A percentile compares a stretch with the other conserved stretches of the same genome.
These are phyloP conservation scores for Meyerozyma elateridarum DNA, from an alignment of 1,139 yeast species.

Conservation along the genomic window DNA sequence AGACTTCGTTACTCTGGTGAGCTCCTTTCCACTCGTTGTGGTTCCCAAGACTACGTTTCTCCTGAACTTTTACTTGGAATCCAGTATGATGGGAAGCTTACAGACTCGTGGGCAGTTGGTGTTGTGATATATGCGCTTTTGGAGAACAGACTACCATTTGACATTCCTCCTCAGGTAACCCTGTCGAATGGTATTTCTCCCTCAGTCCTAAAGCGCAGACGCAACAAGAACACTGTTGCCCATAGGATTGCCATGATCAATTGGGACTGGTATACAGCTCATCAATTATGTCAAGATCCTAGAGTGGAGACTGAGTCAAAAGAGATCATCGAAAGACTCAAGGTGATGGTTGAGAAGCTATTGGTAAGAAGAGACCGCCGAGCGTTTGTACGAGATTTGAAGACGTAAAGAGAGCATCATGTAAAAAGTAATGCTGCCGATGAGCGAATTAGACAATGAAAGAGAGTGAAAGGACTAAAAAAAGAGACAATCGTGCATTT, in stretches of 20 bases:
- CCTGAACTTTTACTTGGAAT: slow-evolving; percentile 90
- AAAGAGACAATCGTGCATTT: no score
- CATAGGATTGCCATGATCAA: slow-evolving; percentile 90
- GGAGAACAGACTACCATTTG: slow-evolving; percentile 88
- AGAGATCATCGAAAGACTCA: slow-evolving; percentile 23
- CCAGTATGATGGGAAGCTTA: slow-evolving; percentile 82
- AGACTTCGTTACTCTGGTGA: slow-evolving; percentile 55
- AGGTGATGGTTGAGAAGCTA: slow-evolving; percentile 28
- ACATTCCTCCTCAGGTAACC: slow-evolving; percentile 41
- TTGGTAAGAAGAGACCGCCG: slow-evolving; percentile 34
- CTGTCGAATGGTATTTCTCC: slow-evolving; percentile 34
- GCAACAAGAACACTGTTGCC: slow-evolving; percentile 61
- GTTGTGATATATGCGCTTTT: slow-evolving; percentile 79
- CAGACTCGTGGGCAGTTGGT: slow-evolving; percentile 94
- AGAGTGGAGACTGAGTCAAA: slow-evolving; percentile 16
- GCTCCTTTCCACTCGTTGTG: slow-evolving; percentile 79
- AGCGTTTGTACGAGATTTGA: no score
- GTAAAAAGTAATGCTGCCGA: no score
- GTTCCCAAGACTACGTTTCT: slow-evolving; percentile 92
- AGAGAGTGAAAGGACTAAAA: no score
- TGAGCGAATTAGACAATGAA: no score
- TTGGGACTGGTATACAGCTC: slow-evolving; percentile 70
- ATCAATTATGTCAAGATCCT: slow-evolving; percentile 16
- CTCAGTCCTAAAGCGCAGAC: slow-evolving; percentile 43
- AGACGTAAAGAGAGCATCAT: no score